phyloP scores from a whole-genome alignment of 2,329 filamentous ascomycete species.

The Dactylellina leptospora region DNA sequence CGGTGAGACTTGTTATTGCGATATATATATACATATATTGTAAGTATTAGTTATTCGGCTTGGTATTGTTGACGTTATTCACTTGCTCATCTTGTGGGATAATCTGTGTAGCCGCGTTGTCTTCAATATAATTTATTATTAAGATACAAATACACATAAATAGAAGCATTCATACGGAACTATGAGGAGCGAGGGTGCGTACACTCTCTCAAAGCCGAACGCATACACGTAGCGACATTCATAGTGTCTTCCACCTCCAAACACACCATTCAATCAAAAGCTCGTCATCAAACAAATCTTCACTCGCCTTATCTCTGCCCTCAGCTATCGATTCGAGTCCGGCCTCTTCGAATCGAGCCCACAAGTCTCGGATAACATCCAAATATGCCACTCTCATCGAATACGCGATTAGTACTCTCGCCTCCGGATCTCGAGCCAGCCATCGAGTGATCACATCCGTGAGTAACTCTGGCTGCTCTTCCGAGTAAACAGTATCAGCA shows the following conservation, averaged over 20 bases:
- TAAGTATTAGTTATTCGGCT: no score
- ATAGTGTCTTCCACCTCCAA: slow-evolving; percentile 61
- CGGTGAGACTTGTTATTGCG: no score
- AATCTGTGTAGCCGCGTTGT: no score
- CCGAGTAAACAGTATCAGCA: slow-evolving; percentile 62
- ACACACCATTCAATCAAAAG: slow-evolving; percentile 60
- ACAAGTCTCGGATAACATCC: slow-evolving; percentile 62
- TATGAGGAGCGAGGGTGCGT: no score
- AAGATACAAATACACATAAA: no score
- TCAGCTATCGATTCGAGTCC: slow-evolving; percentile 60
- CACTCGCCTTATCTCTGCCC: slow-evolving; percentile 57
- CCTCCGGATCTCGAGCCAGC: slow-evolving; percentile 57
- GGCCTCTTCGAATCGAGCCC: slow-evolving; percentile 60
- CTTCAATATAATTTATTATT: no score
- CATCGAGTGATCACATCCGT: slow-evolving; percentile 59
- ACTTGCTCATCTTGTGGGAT: no score
- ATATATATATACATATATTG: no score
- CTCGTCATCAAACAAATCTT: slow-evolving; percentile 60
- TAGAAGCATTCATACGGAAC: no score
- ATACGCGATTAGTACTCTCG: slow-evolving; percentile 61
- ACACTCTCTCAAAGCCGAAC: no score
- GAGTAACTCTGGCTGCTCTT: slow-evolving; percentile 61
- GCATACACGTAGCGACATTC: no score
- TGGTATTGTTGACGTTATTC: no score
- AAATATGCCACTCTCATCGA: slow-evolving; percentile 61